These are phyloP conservation scores for Avena sativa DNA, from an alignment of 176 grass and related monocot genomes.

Conservation along the genomic window DNA sequence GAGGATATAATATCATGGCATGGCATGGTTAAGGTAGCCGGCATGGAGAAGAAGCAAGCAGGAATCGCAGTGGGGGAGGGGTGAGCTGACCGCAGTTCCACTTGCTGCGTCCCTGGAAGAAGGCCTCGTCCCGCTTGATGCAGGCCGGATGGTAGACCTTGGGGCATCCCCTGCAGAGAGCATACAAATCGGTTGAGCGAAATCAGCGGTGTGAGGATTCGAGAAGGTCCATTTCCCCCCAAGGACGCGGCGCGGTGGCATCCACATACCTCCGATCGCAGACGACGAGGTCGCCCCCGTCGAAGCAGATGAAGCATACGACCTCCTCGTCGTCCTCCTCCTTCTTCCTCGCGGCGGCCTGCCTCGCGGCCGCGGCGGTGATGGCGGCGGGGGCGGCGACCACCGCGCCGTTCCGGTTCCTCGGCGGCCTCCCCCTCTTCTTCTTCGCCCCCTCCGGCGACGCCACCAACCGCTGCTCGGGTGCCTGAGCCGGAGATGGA, in stretches of 20 bases:
- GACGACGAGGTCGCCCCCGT: conserved; percentile 87
- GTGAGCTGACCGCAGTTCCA: conserved; percentile 91
- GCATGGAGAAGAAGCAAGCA: background rate
- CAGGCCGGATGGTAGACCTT: conserved; percentile 98
- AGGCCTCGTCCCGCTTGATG: conserved; percentile 83
- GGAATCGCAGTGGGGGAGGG: background rate
- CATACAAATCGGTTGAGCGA: background rate
- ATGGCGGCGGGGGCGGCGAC: background rate
- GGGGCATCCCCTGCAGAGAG: conserved; percentile 66
- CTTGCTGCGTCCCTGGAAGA: conserved; percentile 76
- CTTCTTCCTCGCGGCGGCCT: conserved; percentile 11
- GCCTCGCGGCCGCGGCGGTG: background rate
- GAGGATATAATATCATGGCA: too few species aligned
- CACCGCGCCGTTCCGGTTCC: conserved; percentile 31
- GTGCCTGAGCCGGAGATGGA: background rate
- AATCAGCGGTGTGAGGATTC: background rate
- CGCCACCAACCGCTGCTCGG: background rate
- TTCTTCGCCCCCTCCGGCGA: conserved; percentile 39
- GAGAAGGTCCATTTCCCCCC: background rate
- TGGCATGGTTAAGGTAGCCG: background rate
- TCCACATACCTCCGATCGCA: conserved; percentile 82
- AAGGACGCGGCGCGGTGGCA: too few species aligned
- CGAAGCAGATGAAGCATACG: conserved; percentile 99
- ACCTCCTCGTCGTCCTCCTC: conserved; percentile 88
- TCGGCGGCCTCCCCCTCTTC: conserved; percentile 83